A percentile compares a stretch with the other conserved stretches of the same genome.
These are phyloP conservation scores for Aspergillus heteromorphus DNA, from an alignment of 495 filamentous ascomycete species.

Conservation along the genomic window DNA sequence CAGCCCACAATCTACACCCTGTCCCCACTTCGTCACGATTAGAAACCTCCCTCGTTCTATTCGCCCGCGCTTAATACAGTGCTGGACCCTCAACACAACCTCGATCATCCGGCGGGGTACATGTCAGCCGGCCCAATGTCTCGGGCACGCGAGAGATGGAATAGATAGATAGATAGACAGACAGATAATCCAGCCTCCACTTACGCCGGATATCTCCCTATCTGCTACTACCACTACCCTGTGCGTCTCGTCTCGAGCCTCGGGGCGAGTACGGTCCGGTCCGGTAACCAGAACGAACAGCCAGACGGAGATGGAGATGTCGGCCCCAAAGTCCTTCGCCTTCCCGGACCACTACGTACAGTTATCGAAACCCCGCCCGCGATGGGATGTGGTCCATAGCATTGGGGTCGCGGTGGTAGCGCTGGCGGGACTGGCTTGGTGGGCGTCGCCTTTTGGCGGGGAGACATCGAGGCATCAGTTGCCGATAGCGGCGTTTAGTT, in stretches of 20 bases:
- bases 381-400: slow-evolving; percentile 3
- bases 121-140: background rate
- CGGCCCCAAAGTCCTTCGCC: background rate
- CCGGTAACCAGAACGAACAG: no score
- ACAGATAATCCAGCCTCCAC: background rate
- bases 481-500: slow-evolving; percentile 14
- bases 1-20: no score
- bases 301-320: background rate
- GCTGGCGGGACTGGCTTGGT: slow-evolving; percentile 11
- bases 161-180: no score
- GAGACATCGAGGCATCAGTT: background rate
- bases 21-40: no score
- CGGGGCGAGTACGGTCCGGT: no score
- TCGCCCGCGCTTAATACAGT: no score
- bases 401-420: slow-evolving; percentile 3
- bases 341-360: background rate
- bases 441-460: slow-evolving; percentile 4
- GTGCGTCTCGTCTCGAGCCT: no score
- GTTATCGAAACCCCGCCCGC: background rate
- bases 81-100: background rate
- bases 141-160: background rate
- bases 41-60: no score
- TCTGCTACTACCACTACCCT: no score
- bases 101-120: background rate
- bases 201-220: background rate